These are phyloP conservation scores for Eucalyptus marginata DNA, from an alignment of 345 rosid genomes.

Conservation along the genomic window DNA sequence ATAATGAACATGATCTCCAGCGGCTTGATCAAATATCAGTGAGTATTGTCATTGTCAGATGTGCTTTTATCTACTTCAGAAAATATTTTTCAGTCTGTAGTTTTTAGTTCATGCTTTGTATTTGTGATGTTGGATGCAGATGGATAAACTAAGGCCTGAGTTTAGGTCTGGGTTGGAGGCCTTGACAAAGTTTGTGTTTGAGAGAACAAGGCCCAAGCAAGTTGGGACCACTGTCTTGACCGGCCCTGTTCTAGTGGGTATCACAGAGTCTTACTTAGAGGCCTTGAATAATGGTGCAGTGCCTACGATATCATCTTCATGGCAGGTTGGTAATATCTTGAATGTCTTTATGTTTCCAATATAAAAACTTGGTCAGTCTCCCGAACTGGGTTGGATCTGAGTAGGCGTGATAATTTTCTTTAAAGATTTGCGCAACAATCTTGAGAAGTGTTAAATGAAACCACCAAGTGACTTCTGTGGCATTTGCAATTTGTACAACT, in stretches of 20 bases:
- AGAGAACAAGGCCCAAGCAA: conserved; percentile 98
- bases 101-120: not conserved
- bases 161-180: conserved; percentile 89
- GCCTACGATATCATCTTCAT: conserved; percentile 93
- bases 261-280: conserved; percentile 83
- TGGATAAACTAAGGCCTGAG: conserved; percentile 72
- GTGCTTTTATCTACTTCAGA: not conserved
- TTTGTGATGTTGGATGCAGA: conserved; percentile 20
- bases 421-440: not conserved
- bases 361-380: not conserved
- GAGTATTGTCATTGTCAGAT: conserved; percentile 10
- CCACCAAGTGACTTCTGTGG: not conserved
- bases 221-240: conserved; percentile 86
- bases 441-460: not conserved
- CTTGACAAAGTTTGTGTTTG: conserved; percentile 89
- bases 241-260: conserved; percentile 88
- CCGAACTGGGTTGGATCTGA: not conserved
- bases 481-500: not conserved
- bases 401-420: not conserved
- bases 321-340: conserved; percentile 64
- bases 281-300: conserved; percentile 98
- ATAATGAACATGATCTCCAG: conserved; percentile 82
- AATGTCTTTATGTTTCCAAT: not conserved
- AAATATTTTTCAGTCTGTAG: not conserved
- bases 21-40: conserved; percentile 83